Evolutionary conservation across 805 yeast species (phyloP).

Genomic region (Hanseniaspora occidentalis): DNA sequence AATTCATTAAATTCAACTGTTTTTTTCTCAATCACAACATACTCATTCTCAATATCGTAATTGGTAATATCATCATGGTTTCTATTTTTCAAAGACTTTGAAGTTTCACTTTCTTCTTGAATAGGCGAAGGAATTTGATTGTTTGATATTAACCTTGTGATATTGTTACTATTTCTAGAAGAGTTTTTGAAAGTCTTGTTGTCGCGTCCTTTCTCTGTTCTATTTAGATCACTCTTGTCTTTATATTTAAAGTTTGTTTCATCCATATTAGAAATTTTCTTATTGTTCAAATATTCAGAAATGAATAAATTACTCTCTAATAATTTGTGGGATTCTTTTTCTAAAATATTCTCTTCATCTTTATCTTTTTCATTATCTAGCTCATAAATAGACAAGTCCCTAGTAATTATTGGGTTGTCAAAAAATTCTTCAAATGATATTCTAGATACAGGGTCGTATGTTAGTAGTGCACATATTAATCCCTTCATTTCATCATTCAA

Average conservation of each 20-base stretch:
- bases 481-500: conserved; percentile 31
- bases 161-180: no score
- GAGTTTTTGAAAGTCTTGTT: no score
- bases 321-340: conserved; percentile 21
- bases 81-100: conserved; percentile 9
- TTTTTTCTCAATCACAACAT: conserved; percentile 88
- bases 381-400: conserved; percentile 31
- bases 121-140: conserved; percentile 1
- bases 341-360: conserved; percentile 43
- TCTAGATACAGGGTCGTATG: conserved; percentile 76
- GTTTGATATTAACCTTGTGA: conserved; percentile 1
- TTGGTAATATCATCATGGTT: conserved; percentile 4
- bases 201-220: no score
- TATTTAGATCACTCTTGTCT: no score
- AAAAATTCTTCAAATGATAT: conserved; percentile 85
- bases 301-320: conserved; percentile 68
- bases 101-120: conserved; percentile 4
- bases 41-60: conserved; percentile 61
- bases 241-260: neutral
- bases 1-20: conserved; percentile 91
- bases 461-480: conserved; percentile 64
- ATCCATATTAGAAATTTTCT: conserved; percentile 11
- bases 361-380: conserved; percentile 30
- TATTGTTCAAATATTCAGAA: conserved; percentile 55
- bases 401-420: conserved; percentile 49